A percentile compares a stretch with the other conserved stretches of the same genome.
Conservation (phyloP, 495 filamentous ascomycete species). For the Trichoderma asperelloides region DNA sequence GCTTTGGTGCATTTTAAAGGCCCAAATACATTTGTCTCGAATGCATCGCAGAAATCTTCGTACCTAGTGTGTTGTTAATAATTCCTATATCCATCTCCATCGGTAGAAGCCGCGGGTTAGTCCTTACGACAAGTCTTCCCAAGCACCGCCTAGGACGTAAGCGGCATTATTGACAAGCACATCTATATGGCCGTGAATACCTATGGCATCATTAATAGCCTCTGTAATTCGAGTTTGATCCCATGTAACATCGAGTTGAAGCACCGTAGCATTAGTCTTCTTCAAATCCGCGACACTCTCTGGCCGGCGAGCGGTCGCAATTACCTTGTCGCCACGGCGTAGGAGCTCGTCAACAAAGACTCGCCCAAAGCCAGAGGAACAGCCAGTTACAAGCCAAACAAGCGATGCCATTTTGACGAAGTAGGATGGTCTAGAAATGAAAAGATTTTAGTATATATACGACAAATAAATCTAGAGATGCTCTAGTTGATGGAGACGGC, state of each 20-base stretch:
- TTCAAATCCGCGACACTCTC: conserved; percentile 15
- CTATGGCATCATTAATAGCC: background rate
- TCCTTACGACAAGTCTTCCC: conserved; percentile 5
- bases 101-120: background rate
- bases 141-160: background rate
- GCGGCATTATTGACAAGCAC: conserved; percentile 22
- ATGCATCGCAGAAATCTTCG: conserved; percentile 12
- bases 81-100: background rate
- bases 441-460: background rate
- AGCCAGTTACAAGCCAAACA: conserved; percentile 23
- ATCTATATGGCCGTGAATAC: conserved; percentile 15
- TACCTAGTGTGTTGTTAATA: background rate
- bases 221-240: conserved; percentile 14
- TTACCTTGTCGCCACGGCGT: conserved; percentile 36
- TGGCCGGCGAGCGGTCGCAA: conserved; percentile 29
- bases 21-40: conserved; percentile 14
- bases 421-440: background rate
- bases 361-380: conserved; percentile 21
- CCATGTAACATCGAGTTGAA: conserved; percentile 35
- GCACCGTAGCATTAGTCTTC: conserved; percentile 15
- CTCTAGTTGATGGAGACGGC: no score
- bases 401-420: conserved; percentile 14
- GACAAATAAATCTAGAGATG: background rate
- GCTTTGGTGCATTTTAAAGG: conserved; percentile 15
- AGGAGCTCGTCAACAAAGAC: conserved; percentile 33